A percentile compares a stretch with the other conserved stretches of the same genome.
phyloP scores from a whole-genome alignment of 257 asterid species.

The Solanum ossicruentum region DNA sequence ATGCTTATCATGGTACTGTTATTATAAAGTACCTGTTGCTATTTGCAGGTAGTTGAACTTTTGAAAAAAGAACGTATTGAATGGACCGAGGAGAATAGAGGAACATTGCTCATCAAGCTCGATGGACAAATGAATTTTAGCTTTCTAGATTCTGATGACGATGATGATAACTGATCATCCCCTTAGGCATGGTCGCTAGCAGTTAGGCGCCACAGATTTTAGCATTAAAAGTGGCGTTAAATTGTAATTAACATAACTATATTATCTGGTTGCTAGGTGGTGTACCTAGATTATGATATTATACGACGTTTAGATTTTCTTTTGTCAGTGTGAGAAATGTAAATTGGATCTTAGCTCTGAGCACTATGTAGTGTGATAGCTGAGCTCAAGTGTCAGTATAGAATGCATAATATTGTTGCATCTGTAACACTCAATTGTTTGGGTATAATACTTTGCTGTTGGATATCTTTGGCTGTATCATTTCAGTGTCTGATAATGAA shows the following conservation, averaged over 20 bases:
- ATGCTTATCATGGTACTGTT: background rate
- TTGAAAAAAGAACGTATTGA: constrained; percentile 53
- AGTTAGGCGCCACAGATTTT: background rate
- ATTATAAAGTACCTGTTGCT: background rate
- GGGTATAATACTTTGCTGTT: background rate
- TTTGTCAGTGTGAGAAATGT: background rate
- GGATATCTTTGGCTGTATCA: background rate
- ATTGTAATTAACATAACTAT: background rate
- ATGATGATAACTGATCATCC: constrained; percentile 30
- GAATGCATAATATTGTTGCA: background rate
- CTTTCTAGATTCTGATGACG: constrained; percentile 56
- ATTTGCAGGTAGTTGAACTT: constrained; percentile 50
- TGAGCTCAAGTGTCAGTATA: background rate
- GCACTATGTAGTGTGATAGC: background rate
- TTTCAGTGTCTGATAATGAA: background rate
- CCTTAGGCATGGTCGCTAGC: background rate
- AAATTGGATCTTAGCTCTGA: background rate
- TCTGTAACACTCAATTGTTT: background rate
- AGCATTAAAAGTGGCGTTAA: background rate
- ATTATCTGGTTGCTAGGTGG: background rate
- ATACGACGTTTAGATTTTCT: background rate
- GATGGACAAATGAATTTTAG: constrained; percentile 49
- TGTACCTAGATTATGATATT: background rate
- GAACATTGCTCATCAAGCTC: constrained; percentile 65
- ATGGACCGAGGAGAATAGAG: constrained; percentile 76